Evolutionary conservation across 2,329 filamentous ascomycete genomes (phyloP), one percentile per base, ranked within the genome.

Genomic region (Ceratocystis destructans): DNA sequence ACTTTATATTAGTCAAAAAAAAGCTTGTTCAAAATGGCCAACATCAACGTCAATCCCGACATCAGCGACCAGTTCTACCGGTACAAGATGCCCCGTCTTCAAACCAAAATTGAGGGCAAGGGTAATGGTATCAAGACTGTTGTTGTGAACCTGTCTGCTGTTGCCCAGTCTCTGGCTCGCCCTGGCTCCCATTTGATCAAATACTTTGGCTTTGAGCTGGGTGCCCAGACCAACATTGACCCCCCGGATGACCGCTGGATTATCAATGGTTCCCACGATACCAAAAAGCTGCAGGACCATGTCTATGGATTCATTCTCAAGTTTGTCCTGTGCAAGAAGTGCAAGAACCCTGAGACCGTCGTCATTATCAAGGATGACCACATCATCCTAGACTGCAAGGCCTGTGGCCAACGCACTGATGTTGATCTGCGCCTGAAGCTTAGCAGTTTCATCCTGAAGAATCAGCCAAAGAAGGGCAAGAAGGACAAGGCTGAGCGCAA

Each of bases 31-130:
- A 91, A 73, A 79, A 97, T 97, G 94, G 87, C 90, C 84, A 92
- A 90, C 81, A 83, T 99, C 85, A 99, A 99, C 80, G 92, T 97
- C 79, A 92, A 92, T 79, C 90, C 90, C 79, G 93, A 97, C 88
- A 88, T 96, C 81, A 88, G 87, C 82, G 94, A 99, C 81, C 88
- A 88, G 80, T 99, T 96, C 86, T 99, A 99, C 82, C 94, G 94
- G 78, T 99, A 99, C 87, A 99, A 99, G 86, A 99, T 99, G 94
- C 94, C 97, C 82, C 88, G 87, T 73, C 82, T 99, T 76, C 90
- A 96, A 83, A 96, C 94, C 77, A 99, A 99, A 84, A 95, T 99
- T 73, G 94, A 99, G 81, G 94, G 94, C 79, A 99, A 99, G 80
- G 94, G 94, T 72, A 99, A 99, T 81, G 94, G 94, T 75, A 99